phyloP scores from a whole-genome alignment of 495 filamentous ascomycete genomes.

The Podospora pseudopauciseta region DNA sequence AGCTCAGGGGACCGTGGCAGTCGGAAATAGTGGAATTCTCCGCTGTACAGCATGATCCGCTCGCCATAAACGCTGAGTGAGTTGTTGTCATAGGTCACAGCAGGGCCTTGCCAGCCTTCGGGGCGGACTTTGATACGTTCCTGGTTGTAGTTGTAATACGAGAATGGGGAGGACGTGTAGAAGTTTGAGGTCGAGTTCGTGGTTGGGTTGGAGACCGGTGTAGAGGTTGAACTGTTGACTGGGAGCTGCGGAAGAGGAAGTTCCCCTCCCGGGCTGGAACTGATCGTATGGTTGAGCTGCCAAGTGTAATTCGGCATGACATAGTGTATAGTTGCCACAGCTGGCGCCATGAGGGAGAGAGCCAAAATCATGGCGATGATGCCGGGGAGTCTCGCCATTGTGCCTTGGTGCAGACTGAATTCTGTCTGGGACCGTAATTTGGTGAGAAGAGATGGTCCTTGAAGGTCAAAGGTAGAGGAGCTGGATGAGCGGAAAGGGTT shows the following conservation, averaged over 20 bases:
- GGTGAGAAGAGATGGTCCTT: background rate
- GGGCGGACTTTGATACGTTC: background rate
- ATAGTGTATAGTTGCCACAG: background rate
- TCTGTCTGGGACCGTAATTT: background rate
- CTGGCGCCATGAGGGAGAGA: background rate
- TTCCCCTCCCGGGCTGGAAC: background rate
- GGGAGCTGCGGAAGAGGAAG: background rate
- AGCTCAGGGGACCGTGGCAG: conserved; percentile 64
- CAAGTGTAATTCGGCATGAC: conserved; percentile 2
- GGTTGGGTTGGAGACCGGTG: too few species aligned
- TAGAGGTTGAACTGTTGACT: too few species aligned
- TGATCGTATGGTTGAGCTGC: background rate
- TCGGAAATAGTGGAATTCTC: conserved; percentile 71
- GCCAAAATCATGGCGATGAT: background rate
- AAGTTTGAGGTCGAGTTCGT: too few species aligned
- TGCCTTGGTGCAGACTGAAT: background rate
- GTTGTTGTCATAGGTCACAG: conserved; percentile 70
- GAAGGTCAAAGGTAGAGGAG: background rate
- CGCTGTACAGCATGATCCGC: conserved; percentile 67
- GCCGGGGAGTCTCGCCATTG: background rate
- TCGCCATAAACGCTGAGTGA: conserved; percentile 70
- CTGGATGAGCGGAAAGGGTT: background rate
- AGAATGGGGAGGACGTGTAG: background rate
- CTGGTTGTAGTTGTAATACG: background rate
- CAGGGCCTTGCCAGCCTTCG: background rate